phyloP scores from a whole-genome alignment of 1,139 yeast species.

The Debaryomyces psychrophilus region DNA sequence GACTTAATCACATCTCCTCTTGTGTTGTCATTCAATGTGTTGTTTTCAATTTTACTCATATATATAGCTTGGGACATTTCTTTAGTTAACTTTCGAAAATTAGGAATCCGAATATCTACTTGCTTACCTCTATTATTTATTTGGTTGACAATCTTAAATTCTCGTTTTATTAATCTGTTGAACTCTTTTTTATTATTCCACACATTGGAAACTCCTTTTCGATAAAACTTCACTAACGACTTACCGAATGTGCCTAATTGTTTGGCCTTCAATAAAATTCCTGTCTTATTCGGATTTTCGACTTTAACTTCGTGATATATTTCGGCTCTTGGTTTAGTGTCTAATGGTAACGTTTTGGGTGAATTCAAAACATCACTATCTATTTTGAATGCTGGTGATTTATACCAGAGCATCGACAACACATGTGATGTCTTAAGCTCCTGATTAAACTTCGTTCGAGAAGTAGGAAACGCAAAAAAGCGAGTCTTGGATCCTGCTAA shows the following conservation, averaged over 20 bases:
- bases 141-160: conserved; percentile 26
- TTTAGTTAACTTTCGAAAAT: conserved; percentile 30
- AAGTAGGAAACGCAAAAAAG: conserved; percentile 22
- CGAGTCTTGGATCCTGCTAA: conserved; percentile 6
- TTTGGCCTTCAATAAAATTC: conserved; percentile 29
- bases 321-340: conserved; percentile 33
- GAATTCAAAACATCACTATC: conserved; percentile 30
- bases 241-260: conserved; percentile 46
- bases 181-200: conserved; percentile 43
- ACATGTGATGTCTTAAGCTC: conserved; percentile 21
- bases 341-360: conserved; percentile 42
- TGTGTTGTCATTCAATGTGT: conserved; percentile 18
- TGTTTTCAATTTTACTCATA: conserved; percentile 33
- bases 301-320: conserved; percentile 32
- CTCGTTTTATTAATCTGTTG: conserved; percentile 24
- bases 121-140: conserved; percentile 32
- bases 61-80: conserved; percentile 42
- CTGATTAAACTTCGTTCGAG: conserved; percentile 16
- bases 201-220: conserved; percentile 53
- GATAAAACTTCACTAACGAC: conserved; percentile 49
- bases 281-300: conserved; percentile 23
- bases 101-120: conserved; percentile 29
- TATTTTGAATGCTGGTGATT: background rate
- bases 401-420: conserved; percentile 21
- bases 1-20: conserved; percentile 25